Conservation (phyloP, 1,284 basidiomycete species). For the Volvariella surrecta region DNA sequence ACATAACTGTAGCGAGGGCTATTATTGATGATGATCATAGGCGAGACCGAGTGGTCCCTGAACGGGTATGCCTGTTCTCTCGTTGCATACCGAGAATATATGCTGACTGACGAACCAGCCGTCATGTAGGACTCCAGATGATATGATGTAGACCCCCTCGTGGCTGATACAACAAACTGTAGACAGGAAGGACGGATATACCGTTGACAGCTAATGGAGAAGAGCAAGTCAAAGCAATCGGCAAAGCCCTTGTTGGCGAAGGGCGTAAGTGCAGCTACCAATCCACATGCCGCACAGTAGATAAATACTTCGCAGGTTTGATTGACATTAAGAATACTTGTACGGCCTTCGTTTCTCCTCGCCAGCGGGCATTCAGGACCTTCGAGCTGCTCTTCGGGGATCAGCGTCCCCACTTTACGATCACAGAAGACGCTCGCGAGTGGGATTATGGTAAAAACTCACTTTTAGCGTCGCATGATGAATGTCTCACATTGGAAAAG, state of each 20-base stretch:
- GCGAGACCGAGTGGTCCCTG: conserved; percentile 92
- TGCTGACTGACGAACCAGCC: conserved; percentile 36
- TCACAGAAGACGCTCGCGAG: conserved; percentile 65
- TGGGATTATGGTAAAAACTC: conserved; percentile 70
- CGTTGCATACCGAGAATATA: too few relatives aligned
- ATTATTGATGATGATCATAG: conserved; percentile 26
- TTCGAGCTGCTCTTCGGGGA: conserved; percentile 71
- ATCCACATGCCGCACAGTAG: conserved; percentile 3
- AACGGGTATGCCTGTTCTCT: conserved; percentile 50
- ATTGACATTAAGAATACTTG: conserved; percentile 79
- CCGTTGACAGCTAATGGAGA: conserved; percentile 81
- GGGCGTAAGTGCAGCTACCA: conserved; percentile 48
- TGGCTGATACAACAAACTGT: neutral
- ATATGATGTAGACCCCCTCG: too few relatives aligned
- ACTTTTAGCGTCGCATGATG: neutral
- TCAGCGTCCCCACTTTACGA: conserved; percentile 40
- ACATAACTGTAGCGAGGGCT: conserved; percentile 4
- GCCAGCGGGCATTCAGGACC: conserved; percentile 76
- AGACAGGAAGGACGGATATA: conserved; percentile 88
- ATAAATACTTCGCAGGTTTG: conserved; percentile 38
- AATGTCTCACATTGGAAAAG: conserved; percentile 15
- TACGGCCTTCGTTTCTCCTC: conserved; percentile 76
- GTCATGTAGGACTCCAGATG: conserved; percentile 66
- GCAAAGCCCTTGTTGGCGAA: conserved; percentile 60
- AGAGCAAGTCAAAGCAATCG: conserved; percentile 60